These are phyloP conservation scores for Aspergillus egyptiacus DNA, from an alignment of 495 filamentous ascomycete genomes.

Conservation along the genomic window DNA sequence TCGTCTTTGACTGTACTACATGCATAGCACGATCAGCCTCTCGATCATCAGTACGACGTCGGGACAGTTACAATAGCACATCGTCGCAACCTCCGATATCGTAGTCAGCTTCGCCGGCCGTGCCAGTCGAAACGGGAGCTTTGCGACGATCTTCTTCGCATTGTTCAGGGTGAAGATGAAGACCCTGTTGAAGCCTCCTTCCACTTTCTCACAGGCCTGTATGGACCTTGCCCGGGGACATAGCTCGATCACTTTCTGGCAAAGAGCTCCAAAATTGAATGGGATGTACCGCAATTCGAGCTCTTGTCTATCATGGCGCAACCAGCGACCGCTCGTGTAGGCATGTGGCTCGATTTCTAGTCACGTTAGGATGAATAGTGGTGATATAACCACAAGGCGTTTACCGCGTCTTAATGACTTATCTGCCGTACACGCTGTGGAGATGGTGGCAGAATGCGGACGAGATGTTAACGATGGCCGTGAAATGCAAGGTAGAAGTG, in stretches of 20 bases:
- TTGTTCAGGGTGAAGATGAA: slow-evolving; percentile 38
- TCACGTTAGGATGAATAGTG: background rate
- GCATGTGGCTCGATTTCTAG: slow-evolving; percentile 27
- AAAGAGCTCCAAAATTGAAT: slow-evolving; percentile 36
- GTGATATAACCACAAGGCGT: background rate
- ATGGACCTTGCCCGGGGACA: slow-evolving; percentile 24
- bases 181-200: slow-evolving; percentile 41
- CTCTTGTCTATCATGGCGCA: slow-evolving; percentile 29
- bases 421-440: background rate
- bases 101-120: slow-evolving; percentile 30
- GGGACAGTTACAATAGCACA: slow-evolving; percentile 30
- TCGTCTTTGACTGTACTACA: slow-evolving; percentile 33
- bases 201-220: slow-evolving; percentile 28
- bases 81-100: slow-evolving; percentile 40
- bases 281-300: slow-evolving; percentile 28
- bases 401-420: background rate
- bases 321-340: slow-evolving; percentile 41
- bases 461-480: background rate
- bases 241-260: slow-evolving; percentile 27
- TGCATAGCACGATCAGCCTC: slow-evolving; percentile 5
- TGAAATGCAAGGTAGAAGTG: background rate
- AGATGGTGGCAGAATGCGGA: background rate
- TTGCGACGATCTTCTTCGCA: slow-evolving; percentile 29
- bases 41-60: background rate
- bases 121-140: slow-evolving; percentile 30